Evolutionary conservation across 176 grass and related monocot genomes (phyloP), one percentile per base, ranked within the genome.

Genomic region (Melocanna baccifera): DNA sequence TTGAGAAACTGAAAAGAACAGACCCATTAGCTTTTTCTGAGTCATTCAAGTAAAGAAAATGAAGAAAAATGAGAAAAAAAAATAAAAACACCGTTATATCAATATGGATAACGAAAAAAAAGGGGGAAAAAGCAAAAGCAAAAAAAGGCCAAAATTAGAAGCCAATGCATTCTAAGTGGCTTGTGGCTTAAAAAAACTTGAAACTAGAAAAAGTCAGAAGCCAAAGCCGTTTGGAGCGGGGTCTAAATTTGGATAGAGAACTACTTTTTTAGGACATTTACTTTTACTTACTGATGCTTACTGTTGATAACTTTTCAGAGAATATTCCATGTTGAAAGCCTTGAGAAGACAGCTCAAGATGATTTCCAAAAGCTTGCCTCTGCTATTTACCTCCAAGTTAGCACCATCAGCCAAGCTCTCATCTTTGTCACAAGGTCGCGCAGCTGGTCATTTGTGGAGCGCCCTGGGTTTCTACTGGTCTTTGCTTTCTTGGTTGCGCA

Each of bases 351-450:
- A 76, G 82, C 86, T 50, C 91, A 93, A 73, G 88, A 90, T 75
- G 88, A 93, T 67, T 81, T 86, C 73, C 82, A 86, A 71, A 93
- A 93, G 78, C 91, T 88, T 52, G 91, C 91, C 0, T 58, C 91
- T 80, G 91, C 91, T 29, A 14, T 93, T 37, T 93, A 93, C 57
- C 91, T 93, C 4, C 91, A 93, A 93, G 91, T 93, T 25, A 90
- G 88, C 82, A 93, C 88, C 69, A 88, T 93, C 69, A 93, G 91
- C 67, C 91, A 93, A 85, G 91, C 91, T 18, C 88, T 93, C 32
- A 93, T 93, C 52, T 93, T 93, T 29, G 88, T 93, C 40, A 93
- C 91, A 50, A 76, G 91, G 52, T 94, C 92, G 1, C 88, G 88
- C 32, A 91, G 92, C 84, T 94, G 88, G 92, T 94, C 92, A 42